Evolutionary conservation across 345 rosid genomes (phyloP).

Genomic region (Eucalyptus camaldulensis): DNA sequence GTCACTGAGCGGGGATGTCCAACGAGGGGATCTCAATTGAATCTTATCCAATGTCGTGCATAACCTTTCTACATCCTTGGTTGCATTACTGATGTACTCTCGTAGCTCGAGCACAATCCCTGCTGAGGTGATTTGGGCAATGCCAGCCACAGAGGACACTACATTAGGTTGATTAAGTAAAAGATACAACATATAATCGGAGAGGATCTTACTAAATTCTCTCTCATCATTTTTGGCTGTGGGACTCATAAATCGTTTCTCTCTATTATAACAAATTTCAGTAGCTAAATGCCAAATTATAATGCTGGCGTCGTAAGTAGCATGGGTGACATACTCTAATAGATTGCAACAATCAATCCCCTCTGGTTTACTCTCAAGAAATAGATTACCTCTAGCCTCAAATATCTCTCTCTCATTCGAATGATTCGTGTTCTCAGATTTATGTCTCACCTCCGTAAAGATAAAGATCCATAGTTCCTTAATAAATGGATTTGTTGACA

Average conservation of each 20-base stretch:
- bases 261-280: rapidly evolving
- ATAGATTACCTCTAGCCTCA: rapidly evolving
- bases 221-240: no score
- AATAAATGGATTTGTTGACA: no score
- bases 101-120: rapidly evolving
- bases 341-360: no score
- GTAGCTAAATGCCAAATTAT: no score
- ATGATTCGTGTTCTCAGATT: rapidly evolving
- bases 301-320: rapidly evolving
- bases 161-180: no score
- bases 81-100: rapidly evolving
- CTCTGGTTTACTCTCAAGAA: rapidly evolving
- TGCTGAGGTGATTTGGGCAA: no score
- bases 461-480: no score
- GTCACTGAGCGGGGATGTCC: rapidly evolving
- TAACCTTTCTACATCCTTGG: no score
- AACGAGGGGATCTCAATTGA: rapidly evolving
- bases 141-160: rapidly evolving
- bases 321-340: rapidly evolving
- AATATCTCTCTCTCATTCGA: rapidly evolving
- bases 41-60: rapidly evolving
- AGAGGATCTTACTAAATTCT: rapidly evolving
- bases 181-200: no score
- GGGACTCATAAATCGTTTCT: rapidly evolving
- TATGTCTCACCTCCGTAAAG: rapidly evolving